These are phyloP conservation scores for Phialophora chinensis DNA, from an alignment of 2,329 filamentous ascomycete species.

Conservation along the genomic window DNA sequence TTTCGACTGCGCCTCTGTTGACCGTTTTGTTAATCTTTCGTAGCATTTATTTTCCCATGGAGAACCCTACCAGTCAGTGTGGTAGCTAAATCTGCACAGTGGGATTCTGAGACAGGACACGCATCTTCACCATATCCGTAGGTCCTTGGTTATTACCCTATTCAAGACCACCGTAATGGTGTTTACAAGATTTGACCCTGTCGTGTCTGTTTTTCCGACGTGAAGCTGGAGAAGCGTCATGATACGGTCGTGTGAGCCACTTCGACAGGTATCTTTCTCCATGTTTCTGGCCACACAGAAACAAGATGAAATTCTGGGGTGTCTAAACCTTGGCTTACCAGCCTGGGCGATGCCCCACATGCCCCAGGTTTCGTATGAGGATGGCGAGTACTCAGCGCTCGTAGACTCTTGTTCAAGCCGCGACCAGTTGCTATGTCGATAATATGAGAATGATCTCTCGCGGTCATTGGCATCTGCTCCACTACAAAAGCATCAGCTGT, in stretches of 20 bases:
- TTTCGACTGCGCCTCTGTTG: neutral
- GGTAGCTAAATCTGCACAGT: too few relatives aligned
- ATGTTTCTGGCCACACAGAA: neutral
- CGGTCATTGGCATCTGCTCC: too few relatives aligned
- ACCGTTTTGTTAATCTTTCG: neutral
- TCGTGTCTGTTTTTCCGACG: too few relatives aligned
- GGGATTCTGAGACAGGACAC: too few relatives aligned
- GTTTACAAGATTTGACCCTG: too few relatives aligned
- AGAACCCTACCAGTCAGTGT: neutral
- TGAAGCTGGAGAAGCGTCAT: too few relatives aligned
- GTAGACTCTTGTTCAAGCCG: neutral
- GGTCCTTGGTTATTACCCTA: too few relatives aligned
- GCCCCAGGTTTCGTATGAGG: neutral
- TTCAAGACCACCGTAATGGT: too few relatives aligned
- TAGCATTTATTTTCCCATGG: too few relatives aligned
- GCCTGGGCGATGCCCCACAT: neutral
- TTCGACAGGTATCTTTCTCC: neutral
- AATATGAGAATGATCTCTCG: neutral
- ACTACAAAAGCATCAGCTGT: neutral
- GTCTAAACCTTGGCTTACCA: neutral
- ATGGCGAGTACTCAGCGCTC: neutral
- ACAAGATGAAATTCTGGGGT: neutral
- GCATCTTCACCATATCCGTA: too few relatives aligned
- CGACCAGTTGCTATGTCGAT: neutral
- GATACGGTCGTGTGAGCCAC: too few relatives aligned